Conservation (phyloP, 2,329 filamentous ascomycete genomes). For the Hypoxylon sp. region DNA sequence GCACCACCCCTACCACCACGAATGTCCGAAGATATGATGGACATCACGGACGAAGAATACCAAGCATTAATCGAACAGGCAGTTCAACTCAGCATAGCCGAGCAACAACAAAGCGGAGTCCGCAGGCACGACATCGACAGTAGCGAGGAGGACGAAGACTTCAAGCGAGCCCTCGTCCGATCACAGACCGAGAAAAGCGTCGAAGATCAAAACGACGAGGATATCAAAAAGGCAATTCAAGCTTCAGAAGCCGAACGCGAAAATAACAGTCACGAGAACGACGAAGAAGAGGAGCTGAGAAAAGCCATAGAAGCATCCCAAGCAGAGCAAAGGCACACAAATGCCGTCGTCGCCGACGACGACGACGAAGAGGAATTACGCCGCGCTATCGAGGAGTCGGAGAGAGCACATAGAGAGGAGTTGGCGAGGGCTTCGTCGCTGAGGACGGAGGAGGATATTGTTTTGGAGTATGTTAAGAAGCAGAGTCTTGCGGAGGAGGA, state of each 20-base stretch:
- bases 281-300: slow-evolving; percentile 57
- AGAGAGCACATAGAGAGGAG: slow-evolving; percentile 62
- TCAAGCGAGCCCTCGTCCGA: slow-evolving; percentile 42
- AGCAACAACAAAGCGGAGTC: slow-evolving; percentile 46
- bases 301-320: slow-evolving; percentile 62
- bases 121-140: slow-evolving; percentile 47
- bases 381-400: slow-evolving; percentile 64
- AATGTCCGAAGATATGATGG: slow-evolving; percentile 56
- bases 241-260: slow-evolving; percentile 55
- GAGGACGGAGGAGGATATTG: slow-evolving; percentile 77
- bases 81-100: slow-evolving; percentile 66
- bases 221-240: slow-evolving; percentile 60
- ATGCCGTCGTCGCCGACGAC: slow-evolving; percentile 62
- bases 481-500: slow-evolving; percentile 81
- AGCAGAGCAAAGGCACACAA: slow-evolving; percentile 40
- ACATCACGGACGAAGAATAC: slow-evolving; percentile 71
- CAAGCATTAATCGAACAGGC: slow-evolving; percentile 70
- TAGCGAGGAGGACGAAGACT: slow-evolving; percentile 46
- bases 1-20: slow-evolving; percentile 40
- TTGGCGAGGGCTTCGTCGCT: slow-evolving; percentile 59
- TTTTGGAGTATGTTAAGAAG: slow-evolving; percentile 83
- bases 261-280: slow-evolving; percentile 18
- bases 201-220: slow-evolving; percentile 55
- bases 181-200: slow-evolving; percentile 50
- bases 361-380: slow-evolving; percentile 63